These are phyloP conservation scores for Ceratocystis variospora DNA, from an alignment of 2,329 filamentous ascomycete genomes.

Conservation along the genomic window DNA sequence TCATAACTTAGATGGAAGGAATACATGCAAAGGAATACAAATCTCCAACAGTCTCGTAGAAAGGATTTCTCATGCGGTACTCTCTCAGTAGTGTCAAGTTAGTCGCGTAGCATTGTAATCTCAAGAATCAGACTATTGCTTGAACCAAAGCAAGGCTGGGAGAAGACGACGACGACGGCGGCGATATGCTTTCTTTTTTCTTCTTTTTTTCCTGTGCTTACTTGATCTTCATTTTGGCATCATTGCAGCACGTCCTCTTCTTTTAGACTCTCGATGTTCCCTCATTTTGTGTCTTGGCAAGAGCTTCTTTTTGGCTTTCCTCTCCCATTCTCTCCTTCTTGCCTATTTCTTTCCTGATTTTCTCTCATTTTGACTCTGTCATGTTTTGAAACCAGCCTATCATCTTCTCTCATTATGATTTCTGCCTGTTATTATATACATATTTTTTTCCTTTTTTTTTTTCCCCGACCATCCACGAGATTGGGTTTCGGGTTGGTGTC, in stretches of 20 bases:
- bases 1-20: too few species aligned
- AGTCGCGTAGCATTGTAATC: not conserved
- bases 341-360: not conserved
- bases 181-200: not conserved
- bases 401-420: not conserved
- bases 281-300: not conserved
- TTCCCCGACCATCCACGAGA: not conserved
- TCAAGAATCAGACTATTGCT: not conserved
- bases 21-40: not conserved
- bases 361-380: not conserved
- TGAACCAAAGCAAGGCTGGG: not conserved
- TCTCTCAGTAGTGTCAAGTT: not conserved
- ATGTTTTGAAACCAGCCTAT: not conserved
- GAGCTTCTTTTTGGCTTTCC: not conserved
- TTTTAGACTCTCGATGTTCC: too few species aligned
- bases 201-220: not conserved
- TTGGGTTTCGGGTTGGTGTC: not conserved
- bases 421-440: not conserved
- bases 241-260: not conserved
- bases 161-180: not conserved
- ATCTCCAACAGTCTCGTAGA: not conserved
- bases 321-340: not conserved
- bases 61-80: not conserved
- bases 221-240: not conserved
- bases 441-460: not conserved